Base-by-base conservation (phyloP, 108 stramenopile genomes). In the Cyclotella baltica region DNA sequence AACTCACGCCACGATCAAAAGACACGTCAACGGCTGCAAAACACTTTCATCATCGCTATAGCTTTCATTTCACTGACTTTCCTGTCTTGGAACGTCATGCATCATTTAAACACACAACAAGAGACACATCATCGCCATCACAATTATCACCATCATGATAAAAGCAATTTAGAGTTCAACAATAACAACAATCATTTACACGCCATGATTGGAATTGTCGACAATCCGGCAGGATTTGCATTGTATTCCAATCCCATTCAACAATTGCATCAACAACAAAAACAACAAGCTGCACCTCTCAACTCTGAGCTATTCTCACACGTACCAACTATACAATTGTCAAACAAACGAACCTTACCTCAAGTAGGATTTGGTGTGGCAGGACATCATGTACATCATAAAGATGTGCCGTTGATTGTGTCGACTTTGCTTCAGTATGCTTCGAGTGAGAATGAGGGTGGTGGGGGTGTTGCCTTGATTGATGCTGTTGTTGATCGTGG, bases 151-250 rank as follows among this genome's bases (percentile, higher is more conserved):
- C 67, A 55, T 57, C 77, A 73, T 40, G 20, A 63, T 63, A 40
- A 6, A 38, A 40, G n/a, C n/a, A n/a, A n/a, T n/a, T n/a, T n/a
- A n/a, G n/a, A 64, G 25, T 5, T 8, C 10, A 13, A 64, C 25
- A n/a, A 9, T 34, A 40, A 80, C 31, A 13, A 74, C 37, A 46
- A 63, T 62, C 70, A 78, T 79, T 75, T 83, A 13, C 77, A 79
- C 79, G 62, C 82, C 65, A 80, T 80, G 80, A 73, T 69, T 22
- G 80, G 80, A 46, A 31, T 73, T 6, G 51, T 73, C 4, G 80
- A 80, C n/a, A 80, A 72, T 55, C 80, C 80, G 46, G 29, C 67
- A 22, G 80, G 80, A 34, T 80, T 80, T 70, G 67, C 80, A 22
- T 63, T 56, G 20, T 71, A 72, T 22, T 38, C 51, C 16, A 31